Conservation (phyloP, 1,284 basidiomycete species). For the Coniophora puteana region DNA sequence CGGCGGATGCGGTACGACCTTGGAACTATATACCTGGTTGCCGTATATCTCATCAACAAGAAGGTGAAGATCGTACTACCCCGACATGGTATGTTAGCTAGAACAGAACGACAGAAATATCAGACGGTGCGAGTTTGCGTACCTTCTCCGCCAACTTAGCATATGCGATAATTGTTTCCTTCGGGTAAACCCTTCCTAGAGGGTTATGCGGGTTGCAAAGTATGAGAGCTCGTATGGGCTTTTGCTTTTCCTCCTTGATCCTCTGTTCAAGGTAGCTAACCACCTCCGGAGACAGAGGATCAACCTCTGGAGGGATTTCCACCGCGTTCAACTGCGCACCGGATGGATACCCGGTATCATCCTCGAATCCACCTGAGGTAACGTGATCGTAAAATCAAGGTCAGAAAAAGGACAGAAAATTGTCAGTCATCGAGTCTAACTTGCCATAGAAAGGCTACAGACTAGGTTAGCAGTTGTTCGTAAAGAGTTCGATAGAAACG, state of each 20-base stretch:
- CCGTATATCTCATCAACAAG: no score
- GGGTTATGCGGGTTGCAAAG: conserved; percentile 15
- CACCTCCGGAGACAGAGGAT: conserved; percentile 9
- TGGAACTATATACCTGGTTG: conserved; percentile 12
- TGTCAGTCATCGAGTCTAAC: neutral
- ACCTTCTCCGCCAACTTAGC: conserved; percentile 13
- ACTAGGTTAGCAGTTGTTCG: no score
- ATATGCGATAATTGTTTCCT: conserved; percentile 12
- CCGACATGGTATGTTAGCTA: no score
- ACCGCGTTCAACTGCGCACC: conserved; percentile 6
- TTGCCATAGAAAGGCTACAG: no score
- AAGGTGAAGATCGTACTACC: conserved; percentile 13
- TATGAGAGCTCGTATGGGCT: conserved; percentile 7
- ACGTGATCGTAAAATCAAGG: neutral
- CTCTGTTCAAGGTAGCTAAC: conserved; percentile 6
- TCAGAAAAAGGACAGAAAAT: neutral
- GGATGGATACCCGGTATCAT: conserved; percentile 11
- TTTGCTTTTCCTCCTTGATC: conserved; percentile 4
- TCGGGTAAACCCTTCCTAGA: conserved; percentile 10
- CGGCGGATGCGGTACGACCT: conserved; percentile 7
- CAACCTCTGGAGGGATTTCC: conserved; percentile 9
- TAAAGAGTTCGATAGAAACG: neutral
- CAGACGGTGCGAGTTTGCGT: no score
- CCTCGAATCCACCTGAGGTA: conserved; percentile 7
- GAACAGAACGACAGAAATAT: no score